Evolutionary conservation across 306 rosid species (phyloP), one percentile per base, ranked within the genome.

Genomic region (Prunus mongolica): DNA sequence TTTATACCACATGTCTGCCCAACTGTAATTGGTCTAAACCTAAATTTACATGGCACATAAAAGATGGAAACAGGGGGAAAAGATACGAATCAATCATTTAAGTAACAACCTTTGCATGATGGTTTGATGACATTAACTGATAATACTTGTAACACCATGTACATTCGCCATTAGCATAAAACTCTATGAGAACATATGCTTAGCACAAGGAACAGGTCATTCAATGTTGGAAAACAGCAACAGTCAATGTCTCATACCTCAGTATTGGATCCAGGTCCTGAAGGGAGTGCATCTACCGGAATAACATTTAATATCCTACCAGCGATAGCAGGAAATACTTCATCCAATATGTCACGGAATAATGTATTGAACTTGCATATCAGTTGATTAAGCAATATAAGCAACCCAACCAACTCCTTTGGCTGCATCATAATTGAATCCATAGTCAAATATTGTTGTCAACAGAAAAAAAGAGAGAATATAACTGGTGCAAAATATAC

Each of bases 341-440:
- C 91, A 52, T 90, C 96, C 93, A 95, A 82, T 73, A 95, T 95
- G 86, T 84, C 92, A 69, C 18, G 82, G 76, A 95, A 86, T 69
- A 47, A 82, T 46, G 87, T 86, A 82, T 67, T 89, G 92, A 95
- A 92, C 89, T 95, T 95, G 90, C 97, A 95, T 78, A 92, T 95
- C 60, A 92, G 85, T 87, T 95, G 99, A 88, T 92, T 92, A 25
- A 92, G 93, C 74, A 95, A 82, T 76, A 92, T 30, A 72, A 95
- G 97, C 82, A 92, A 88, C 66, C 92, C 80, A 78, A 78, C 82
- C 89, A 95, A 80, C 85, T 95, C 97, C 86, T 90, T 95, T 77
- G 97, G 97, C 99, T 95, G 92, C 88, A 83, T 73, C 62, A 71
- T 78, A 69, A 71, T 24, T 62, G 44, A 78, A 80, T 75, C 57